Base-by-base conservation (phyloP, 2,329 filamentous ascomycete species). In the Xylaria polymorpha region DNA sequence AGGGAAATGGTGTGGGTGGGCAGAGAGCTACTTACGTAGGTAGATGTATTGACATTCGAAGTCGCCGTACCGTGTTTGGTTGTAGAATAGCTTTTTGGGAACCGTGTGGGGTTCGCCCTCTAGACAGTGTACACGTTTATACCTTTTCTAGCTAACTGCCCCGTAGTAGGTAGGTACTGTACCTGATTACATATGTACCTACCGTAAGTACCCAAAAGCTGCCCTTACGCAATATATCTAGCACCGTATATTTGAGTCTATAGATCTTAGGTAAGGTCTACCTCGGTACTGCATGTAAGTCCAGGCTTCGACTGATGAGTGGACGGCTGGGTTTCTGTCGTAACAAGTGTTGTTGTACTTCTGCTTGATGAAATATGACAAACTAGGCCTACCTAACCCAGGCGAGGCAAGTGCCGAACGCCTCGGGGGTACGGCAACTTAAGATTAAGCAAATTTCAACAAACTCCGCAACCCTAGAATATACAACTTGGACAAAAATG, bases 1-100 rank as follows among this genome's bases (percentile, higher is more conserved):
- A 69, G 58, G 41, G 46, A 60, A 44, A 61, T 32, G 25, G 18
- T 32, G 50, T 32, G 48, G 50, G 50, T 35, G 50, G 22, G 25
- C 25, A 51, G 25, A 18, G 29, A 48, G 44, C 35, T 48, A 22
- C 15, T 35, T 35, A 29, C 25, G 25, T 29, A 29, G 25, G 25
- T 2, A 29, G 25, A 29, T 29, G 25, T 32, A 53, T 53, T 32
- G 25, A 14, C 25, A 7, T 53, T 35, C 8, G 50, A 53, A 53
- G 50, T 53, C 50, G 25, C n/a, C 6, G 50, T 53, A 53, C 50
- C 32, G 50, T 53, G 50, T 18, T 32, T 35, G 3, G 25, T 35
- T 35, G 12, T 35, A 7, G 25, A 48, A 7, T 32, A 9, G 25
- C 15, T 18, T 29, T 8, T 32, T 4, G 15, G 3, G 22, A 15